Conservation (phyloP, 2,329 filamentous ascomycete species). For the Aspergillus sergii region DNA sequence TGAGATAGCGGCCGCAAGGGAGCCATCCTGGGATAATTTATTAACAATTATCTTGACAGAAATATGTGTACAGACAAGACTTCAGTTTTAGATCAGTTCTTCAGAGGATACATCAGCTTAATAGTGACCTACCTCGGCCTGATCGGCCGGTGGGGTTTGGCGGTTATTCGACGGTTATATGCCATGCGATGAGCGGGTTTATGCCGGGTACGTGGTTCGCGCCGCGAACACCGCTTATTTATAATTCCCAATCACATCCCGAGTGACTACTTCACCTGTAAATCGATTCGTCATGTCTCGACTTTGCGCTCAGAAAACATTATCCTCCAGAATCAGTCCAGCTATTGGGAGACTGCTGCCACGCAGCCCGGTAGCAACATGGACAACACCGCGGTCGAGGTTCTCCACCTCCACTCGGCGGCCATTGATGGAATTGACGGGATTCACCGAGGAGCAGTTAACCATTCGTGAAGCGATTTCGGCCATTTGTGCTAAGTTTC, state of each 20-base stretch:
- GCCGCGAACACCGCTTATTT: neutral
- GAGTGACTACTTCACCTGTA: neutral
- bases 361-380: neutral
- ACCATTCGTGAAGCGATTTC: conserved; percentile 70
- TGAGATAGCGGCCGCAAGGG: neutral
- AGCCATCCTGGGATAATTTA: neutral
- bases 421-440: conserved; percentile 69
- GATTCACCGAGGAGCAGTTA: conserved; percentile 73
- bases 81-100: neutral
- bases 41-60: neutral
- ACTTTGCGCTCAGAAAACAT: neutral
- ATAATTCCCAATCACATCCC: neutral
- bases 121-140: neutral
- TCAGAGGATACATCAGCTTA: neutral
- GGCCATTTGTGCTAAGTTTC: conserved; percentile 70
- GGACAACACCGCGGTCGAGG: neutral
- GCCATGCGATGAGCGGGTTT: neutral
- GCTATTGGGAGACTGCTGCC: neutral
- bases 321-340: conserved; percentile 1
- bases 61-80: neutral
- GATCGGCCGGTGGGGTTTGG: neutral
- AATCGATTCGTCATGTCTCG: conserved; percentile 9
- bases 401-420: conserved; percentile 38
- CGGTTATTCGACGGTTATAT: conserved; percentile 12
- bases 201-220: conserved; percentile 4